These are phyloP conservation scores for Cymbopogon citratus DNA, from an alignment of 176 grass and related monocot species.

Conservation along the genomic window DNA sequence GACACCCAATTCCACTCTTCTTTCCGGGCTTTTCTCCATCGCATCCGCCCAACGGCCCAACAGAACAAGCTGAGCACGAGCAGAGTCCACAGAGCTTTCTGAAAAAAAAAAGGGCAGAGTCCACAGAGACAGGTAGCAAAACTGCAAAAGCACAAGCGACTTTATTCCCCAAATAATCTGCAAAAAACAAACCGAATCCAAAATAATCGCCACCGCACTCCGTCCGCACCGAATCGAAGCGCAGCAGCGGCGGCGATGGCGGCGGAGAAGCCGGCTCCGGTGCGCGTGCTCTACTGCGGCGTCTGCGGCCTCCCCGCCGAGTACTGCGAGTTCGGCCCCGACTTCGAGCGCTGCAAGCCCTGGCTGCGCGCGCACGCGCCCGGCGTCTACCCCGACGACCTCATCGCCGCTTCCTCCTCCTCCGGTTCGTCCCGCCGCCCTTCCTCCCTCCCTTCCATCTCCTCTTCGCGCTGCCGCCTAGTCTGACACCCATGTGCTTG, in stretches of 20 bases:
- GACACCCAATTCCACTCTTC: too few relatives aligned
- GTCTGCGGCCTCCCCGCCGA: conserved; percentile 81
- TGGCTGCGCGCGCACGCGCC: conserved; percentile 87
- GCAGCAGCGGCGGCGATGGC: conserved; percentile 26
- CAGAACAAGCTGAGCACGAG: too few relatives aligned
- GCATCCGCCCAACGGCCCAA: too few relatives aligned
- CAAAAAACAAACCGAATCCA: not conserved
- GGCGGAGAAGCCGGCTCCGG: conserved; percentile 70
- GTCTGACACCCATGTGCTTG: not conserved
- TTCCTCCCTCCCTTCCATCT: too few relatives aligned
- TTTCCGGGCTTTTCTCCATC: too few relatives aligned
- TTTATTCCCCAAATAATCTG: too few relatives aligned
- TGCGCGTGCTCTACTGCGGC: conserved; percentile 83
- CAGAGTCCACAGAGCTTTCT: too few relatives aligned
- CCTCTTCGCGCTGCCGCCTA: not conserved
- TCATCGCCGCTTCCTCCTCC: conserved; percentile 38
- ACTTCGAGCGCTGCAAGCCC: conserved; percentile 97
- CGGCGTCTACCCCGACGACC: conserved; percentile 80
- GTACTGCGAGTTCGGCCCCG: conserved; percentile 99
- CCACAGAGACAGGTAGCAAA: too few relatives aligned
- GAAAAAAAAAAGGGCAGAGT: too few relatives aligned
- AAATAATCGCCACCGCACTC: not conserved
- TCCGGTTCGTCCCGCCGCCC: conserved; percentile 20
- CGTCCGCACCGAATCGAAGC: not conserved
- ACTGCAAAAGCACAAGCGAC: not conserved